Evolutionary conservation across 1,284 basidiomycete genomes (phyloP).

Genomic region (Clitocybe nebularis): DNA sequence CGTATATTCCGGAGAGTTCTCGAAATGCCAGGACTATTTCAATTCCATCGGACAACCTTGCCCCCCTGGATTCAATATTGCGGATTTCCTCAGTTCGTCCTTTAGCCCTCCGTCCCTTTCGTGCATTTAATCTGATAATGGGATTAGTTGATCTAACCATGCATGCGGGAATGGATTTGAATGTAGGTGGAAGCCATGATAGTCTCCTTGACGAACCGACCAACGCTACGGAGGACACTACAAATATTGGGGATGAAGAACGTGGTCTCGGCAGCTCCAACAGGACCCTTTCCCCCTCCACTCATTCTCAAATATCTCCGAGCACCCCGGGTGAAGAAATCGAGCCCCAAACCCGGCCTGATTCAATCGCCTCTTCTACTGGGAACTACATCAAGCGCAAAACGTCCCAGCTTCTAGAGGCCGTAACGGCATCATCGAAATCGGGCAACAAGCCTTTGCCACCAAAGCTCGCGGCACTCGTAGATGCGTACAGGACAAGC

Average conservation of each 20-base stretch:
- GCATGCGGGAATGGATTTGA: constrained; percentile 56
- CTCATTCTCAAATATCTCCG: constrained; percentile 24
- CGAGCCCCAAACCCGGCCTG: constrained; percentile 47
- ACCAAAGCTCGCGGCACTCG: constrained; percentile 71
- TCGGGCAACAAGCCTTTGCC: constrained; percentile 40
- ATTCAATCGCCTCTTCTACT: constrained; percentile 45
- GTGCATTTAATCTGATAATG: neutral
- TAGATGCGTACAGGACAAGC: constrained; percentile 70
- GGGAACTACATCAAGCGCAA: constrained; percentile 64
- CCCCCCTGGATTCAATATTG: constrained; percentile 95
- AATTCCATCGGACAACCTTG: constrained; percentile 77
- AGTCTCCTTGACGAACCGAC: constrained; percentile 34
- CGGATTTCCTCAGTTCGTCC: constrained; percentile 85
- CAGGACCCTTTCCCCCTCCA: constrained; percentile 22
- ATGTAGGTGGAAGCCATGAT: constrained; percentile 25
- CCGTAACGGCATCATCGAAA: constrained; percentile 45
- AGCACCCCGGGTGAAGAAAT: constrained; percentile 41
- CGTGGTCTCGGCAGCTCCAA: constrained; percentile 35
- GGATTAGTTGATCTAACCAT: constrained; percentile 77
- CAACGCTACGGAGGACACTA: constrained; percentile 33
- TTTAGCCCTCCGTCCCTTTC: neutral
- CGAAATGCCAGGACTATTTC: constrained; percentile 79
- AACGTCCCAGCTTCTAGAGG: constrained; percentile 74
- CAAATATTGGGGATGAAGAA: constrained; percentile 61
- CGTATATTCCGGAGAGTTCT: constrained; percentile 79